Percentiles rank a stretch among this genome's conserved stretches.
phyloP scores from a whole-genome alignment of 2,329 filamentous ascomycete genomes.

The Diaporthe sp. region DNA sequence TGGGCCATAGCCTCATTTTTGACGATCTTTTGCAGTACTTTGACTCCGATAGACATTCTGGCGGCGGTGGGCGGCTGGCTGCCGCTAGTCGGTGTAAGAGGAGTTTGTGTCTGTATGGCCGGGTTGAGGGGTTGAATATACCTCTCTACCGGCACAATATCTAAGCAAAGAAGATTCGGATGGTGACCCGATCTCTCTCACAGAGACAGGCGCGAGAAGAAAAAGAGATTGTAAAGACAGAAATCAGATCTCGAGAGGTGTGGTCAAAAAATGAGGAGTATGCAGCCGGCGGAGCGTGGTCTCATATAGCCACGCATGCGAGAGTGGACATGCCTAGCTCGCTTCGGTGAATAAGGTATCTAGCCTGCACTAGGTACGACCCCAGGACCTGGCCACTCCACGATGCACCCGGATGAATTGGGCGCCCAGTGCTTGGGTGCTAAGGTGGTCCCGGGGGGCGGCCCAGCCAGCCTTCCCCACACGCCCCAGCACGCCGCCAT shows the following conservation, averaged over 20 bases:
- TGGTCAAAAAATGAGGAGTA: not conserved
- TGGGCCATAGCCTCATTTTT: slow-evolving; percentile 74
- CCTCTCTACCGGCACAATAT: slow-evolving; percentile 2
- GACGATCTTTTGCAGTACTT: slow-evolving; percentile 58
- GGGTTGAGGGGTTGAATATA: not conserved
- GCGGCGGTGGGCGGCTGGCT: slow-evolving; percentile 4
- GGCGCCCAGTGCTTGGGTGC: slow-evolving; percentile 11
- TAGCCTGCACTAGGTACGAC: slow-evolving; percentile 3
- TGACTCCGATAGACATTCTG: slow-evolving; percentile 30
- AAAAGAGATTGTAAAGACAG: not conserved
- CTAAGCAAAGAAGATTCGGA: not conserved
- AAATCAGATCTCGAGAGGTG: not conserved
- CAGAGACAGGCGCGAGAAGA: not conserved
- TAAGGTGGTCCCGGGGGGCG: slow-evolving; percentile 4
- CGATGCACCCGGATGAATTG: slow-evolving; percentile 29
- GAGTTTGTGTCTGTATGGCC: slow-evolving; percentile 13
- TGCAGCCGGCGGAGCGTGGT: slow-evolving; percentile 6
- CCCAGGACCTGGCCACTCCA: slow-evolving; percentile 16
- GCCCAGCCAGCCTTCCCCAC: slow-evolving; percentile 27
- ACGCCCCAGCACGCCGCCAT: slow-evolving; percentile 17
- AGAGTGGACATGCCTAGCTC: slow-evolving; percentile 11
- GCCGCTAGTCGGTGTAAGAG: slow-evolving; percentile 13
- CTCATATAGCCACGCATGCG: slow-evolving; percentile 20
- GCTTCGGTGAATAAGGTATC: slow-evolving; percentile 24
- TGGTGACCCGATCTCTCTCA: slow-evolving; percentile 3